Percentiles rank a stretch among this genome's conserved stretches.
phyloP scores from a whole-genome alignment of 352 stramenopile species.

The Phytophthora cactorum region DNA sequence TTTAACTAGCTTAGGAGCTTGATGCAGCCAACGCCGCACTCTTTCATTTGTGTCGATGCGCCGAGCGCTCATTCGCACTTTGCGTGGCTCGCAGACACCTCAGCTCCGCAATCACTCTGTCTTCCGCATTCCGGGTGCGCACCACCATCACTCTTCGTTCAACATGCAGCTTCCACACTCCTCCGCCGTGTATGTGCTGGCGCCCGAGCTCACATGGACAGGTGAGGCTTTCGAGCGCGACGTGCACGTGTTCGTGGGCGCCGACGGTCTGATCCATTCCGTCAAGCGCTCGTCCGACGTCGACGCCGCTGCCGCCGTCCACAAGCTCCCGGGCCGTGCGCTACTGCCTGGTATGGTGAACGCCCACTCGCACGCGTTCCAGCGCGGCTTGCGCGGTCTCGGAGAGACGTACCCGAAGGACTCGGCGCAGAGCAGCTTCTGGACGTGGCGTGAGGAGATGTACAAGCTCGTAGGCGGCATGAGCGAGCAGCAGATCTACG shows the following conservation, averaged over 20 bases:
- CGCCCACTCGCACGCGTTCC: constrained; percentile 83
- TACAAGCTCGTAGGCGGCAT: constrained; percentile 79
- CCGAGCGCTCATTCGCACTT: constrained; percentile 32
- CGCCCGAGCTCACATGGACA: constrained; percentile 74
- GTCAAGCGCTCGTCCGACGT: constrained; percentile 31
- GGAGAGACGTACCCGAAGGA: constrained; percentile 75
- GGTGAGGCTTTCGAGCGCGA: constrained; percentile 58
- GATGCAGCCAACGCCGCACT: constrained; percentile 9
- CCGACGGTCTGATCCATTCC: constrained; percentile 50
- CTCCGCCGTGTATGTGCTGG: constrained; percentile 53
- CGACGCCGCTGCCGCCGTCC: constrained; percentile 13
- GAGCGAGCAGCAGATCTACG: constrained; percentile 69
- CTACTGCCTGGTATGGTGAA: constrained; percentile 81
- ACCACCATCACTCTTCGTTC: constrained; percentile 25
- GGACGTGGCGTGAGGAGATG: constrained; percentile 87
- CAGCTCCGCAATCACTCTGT: constrained; percentile 10
- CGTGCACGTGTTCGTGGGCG: constrained; percentile 58
- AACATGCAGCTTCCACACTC: constrained; percentile 29
- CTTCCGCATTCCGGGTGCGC: constrained; percentile 5
- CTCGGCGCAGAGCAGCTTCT: constrained; percentile 64
- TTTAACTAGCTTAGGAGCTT: not conserved
- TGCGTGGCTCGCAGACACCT: constrained; percentile 22
- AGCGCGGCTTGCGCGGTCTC: constrained; percentile 72
- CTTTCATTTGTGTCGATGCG: constrained; percentile 32
- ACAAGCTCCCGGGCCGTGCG: constrained; percentile 52